phyloP scores from a whole-genome alignment of 805 yeast genomes.

The Suhomyces xylopsoci region DNA sequence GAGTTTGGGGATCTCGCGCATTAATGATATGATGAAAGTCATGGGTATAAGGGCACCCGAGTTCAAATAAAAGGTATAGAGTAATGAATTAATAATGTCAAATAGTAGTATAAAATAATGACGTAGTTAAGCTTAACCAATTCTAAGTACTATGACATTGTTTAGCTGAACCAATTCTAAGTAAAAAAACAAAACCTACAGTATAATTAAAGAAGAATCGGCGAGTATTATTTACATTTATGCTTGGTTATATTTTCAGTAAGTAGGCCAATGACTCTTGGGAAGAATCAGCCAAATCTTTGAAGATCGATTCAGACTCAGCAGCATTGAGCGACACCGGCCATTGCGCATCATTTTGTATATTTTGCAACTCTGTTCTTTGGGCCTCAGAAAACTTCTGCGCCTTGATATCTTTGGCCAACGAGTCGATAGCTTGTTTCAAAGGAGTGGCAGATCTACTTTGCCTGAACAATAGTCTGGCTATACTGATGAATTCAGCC shows the following conservation, averaged over 20 bases:
- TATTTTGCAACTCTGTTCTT: constrained; percentile 1
- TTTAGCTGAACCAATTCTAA: no score
- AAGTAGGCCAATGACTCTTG: background rate
- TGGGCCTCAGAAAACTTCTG: constrained; percentile 3
- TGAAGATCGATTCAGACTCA: background rate
- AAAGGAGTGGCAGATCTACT: constrained; percentile 8
- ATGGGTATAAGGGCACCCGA: constrained; percentile 15
- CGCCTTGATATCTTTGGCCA: constrained; percentile 11
- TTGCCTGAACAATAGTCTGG: background rate
- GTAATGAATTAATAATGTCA: background rate
- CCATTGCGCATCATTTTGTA: background rate
- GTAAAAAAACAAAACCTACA: no score
- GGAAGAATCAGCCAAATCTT: background rate
- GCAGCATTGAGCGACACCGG: background rate
- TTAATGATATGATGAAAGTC: constrained; percentile 22
- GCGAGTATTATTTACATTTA: no score
- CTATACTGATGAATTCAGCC: constrained; percentile 8
- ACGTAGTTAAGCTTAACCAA: no score
- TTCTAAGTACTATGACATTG: no score
- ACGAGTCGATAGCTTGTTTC: constrained; percentile 7
- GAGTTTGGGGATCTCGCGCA: constrained; percentile 28
- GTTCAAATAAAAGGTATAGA: background rate
- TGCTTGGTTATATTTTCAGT: background rate
- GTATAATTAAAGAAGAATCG: no score
- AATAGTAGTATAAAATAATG: no score